phyloP scores from a whole-genome alignment of 2,329 filamentous ascomycete genomes.

The Venturia oleaginea region DNA sequence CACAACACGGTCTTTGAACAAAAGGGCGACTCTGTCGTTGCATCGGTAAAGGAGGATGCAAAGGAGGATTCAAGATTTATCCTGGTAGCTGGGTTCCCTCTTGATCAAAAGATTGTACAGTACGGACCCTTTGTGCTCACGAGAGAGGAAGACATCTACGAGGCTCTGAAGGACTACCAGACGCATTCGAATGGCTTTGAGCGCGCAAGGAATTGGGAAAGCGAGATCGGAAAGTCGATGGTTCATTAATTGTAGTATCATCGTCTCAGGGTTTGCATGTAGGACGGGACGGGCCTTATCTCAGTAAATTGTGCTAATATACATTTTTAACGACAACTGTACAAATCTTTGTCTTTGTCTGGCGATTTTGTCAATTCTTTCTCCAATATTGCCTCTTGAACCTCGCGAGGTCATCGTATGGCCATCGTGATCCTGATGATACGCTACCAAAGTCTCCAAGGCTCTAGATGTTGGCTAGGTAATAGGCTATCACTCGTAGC shows the following conservation, averaged over 20 bases:
- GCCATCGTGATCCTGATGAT: not conserved
- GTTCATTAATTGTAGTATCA: constrained; percentile 23
- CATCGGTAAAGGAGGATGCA: constrained; percentile 57
- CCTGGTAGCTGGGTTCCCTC: constrained; percentile 67
- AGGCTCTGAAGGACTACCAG: constrained; percentile 70
- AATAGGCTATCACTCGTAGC: not conserved
- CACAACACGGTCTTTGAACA: constrained; percentile 86
- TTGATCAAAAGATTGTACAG: constrained; percentile 73
- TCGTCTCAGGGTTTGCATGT: not conserved
- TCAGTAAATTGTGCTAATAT: not conserved
- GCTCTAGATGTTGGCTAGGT: not conserved
- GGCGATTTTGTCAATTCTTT: not conserved
- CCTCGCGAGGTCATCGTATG: not conserved
- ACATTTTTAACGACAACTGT: not conserved
- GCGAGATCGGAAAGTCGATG: constrained; percentile 79
- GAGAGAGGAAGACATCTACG: constrained; percentile 60
- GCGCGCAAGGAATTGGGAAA: constrained; percentile 67
- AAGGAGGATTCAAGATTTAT: constrained; percentile 56
- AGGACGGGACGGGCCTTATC: not conserved
- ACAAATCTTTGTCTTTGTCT: not conserved
- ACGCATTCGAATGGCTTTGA: constrained; percentile 69
- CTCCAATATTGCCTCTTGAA: not conserved
- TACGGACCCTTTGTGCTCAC: constrained; percentile 80
- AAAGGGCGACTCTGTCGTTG: constrained; percentile 65
- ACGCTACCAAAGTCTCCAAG: not conserved